phyloP scores from a whole-genome alignment of 441 rosid species.

The Oxalis stricta region DNA sequence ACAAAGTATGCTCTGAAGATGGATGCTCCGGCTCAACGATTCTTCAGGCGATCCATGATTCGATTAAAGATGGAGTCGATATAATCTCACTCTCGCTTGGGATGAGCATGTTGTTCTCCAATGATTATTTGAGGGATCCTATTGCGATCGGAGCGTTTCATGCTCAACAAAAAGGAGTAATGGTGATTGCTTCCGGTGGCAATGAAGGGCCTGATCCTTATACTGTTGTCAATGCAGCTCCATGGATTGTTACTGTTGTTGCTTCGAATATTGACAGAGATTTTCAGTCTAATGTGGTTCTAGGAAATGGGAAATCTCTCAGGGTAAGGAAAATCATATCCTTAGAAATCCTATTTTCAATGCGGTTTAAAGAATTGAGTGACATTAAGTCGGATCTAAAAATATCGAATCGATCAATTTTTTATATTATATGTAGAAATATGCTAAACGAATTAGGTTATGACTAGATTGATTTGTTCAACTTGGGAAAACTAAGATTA shows the following conservation, averaged over 20 bases:
- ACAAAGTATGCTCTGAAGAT: constrained; percentile 52
- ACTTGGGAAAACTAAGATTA: too few relatives aligned
- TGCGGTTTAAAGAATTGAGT: too few relatives aligned
- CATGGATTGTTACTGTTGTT: constrained; percentile 69
- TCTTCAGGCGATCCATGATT: constrained; percentile 68
- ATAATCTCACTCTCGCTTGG: constrained; percentile 76
- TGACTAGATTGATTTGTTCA: too few relatives aligned
- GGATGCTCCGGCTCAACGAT: constrained; percentile 52
- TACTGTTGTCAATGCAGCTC: constrained; percentile 53
- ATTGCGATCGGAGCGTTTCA: constrained; percentile 85
- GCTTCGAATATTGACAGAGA: constrained; percentile 72
- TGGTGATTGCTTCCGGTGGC: constrained; percentile 64
- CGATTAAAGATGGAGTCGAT: constrained; percentile 63
- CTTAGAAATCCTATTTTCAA: too few relatives aligned
- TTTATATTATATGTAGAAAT: too few relatives aligned
- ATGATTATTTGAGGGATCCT: constrained; percentile 47
- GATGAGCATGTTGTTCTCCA: constrained; percentile 17
- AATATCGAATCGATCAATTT: too few relatives aligned
- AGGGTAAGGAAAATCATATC: too few relatives aligned
- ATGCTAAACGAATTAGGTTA: too few relatives aligned
- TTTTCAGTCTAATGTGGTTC: constrained; percentile 43
- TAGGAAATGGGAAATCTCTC: constrained; percentile 45
- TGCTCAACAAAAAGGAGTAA: constrained; percentile 45
- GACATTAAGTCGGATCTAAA: too few relatives aligned
- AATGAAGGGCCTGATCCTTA: constrained; percentile 58